These are phyloP conservation scores for Cercophora sp. DNA, from an alignment of 495 filamentous ascomycete genomes.

Conservation along the genomic window DNA sequence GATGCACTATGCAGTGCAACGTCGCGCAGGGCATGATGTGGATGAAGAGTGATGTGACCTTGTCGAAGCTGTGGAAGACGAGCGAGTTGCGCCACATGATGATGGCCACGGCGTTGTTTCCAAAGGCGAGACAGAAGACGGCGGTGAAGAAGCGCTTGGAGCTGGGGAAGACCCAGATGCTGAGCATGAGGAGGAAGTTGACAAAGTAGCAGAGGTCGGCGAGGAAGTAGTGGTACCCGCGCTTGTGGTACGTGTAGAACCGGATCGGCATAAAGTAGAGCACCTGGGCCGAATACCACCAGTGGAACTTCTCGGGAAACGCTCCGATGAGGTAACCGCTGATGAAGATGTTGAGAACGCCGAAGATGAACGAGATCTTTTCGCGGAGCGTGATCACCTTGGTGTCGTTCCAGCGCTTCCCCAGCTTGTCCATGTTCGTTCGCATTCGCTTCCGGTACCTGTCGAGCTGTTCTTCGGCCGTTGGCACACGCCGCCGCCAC, in stretches of 20 bases:
- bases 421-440: constrained; percentile 78
- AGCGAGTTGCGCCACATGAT: constrained; percentile 99
- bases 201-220: constrained; percentile 98
- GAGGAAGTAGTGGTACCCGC: constrained; percentile 94
- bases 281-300: constrained; percentile 85
- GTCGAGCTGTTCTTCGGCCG: constrained; percentile 87
- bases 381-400: constrained; percentile 84
- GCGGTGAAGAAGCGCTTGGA: constrained; percentile 92
- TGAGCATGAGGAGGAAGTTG: constrained; percentile 78
- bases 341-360: constrained; percentile 94
- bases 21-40: constrained; percentile 97
- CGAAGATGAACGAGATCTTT: constrained; percentile 93
- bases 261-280: constrained; percentile 96
- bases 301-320: constrained; percentile 78
- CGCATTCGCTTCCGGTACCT: constrained; percentile 87
- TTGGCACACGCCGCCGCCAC: constrained; percentile 75
- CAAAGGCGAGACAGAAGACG: constrained; percentile 86
- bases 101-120: constrained; percentile 96
- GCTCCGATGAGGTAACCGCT: constrained; percentile 91
- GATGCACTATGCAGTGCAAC: constrained; percentile 86
- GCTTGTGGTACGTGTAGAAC: constrained; percentile 81
- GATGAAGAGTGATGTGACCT: constrained; percentile 93
- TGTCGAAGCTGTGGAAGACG: constrained; percentile 97
- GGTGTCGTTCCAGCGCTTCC: constrained; percentile 80
- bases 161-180: constrained; percentile 83